These are phyloP conservation scores for Fusarium tanahbumbuense DNA, from an alignment of 2,329 filamentous ascomycete genomes.

Conservation along the genomic window DNA sequence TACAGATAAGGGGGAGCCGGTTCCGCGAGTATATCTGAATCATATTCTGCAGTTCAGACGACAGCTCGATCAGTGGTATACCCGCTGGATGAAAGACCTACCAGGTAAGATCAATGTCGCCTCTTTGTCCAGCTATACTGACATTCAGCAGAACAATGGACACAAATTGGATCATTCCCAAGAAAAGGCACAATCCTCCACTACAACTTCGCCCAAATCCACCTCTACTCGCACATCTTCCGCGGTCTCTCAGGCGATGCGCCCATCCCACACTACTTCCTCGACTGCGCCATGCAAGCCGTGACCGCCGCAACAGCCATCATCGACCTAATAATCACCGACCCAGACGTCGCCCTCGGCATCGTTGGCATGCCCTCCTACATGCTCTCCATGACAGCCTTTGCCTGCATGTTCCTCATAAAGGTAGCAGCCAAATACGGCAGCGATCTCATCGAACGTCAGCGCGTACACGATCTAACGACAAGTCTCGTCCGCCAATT, in stretches of 20 bases:
- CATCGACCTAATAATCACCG: slow-evolving; percentile 57
- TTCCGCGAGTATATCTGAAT: slow-evolving; percentile 64
- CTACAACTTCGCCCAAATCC: slow-evolving; percentile 57
- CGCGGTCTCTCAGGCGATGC: slow-evolving; percentile 52
- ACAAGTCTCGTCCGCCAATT: slow-evolving; percentile 56
- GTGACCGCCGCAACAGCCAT: slow-evolving; percentile 56
- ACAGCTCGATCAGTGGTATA: slow-evolving; percentile 55
- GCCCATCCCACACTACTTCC: slow-evolving; percentile 51
- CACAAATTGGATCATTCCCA: slow-evolving; percentile 55
- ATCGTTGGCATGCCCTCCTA: slow-evolving; percentile 62
- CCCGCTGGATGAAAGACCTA: slow-evolving; percentile 51
- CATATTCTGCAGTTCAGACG: slow-evolving; percentile 55
- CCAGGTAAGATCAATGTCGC: slow-evolving; percentile 41
- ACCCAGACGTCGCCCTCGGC: slow-evolving; percentile 55
- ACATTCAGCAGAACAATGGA: slow-evolving; percentile 51
- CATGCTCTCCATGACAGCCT: slow-evolving; percentile 64
- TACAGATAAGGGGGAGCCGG: slow-evolving; percentile 63
- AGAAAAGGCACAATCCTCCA: slow-evolving; percentile 56
- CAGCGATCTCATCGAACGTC: slow-evolving; percentile 56
- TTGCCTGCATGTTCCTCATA: slow-evolving; percentile 64
- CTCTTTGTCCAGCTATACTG: not conserved
- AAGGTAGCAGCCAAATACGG: slow-evolving; percentile 59
- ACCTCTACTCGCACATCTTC: slow-evolving; percentile 57
- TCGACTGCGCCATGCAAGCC: slow-evolving; percentile 50
- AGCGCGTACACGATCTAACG: slow-evolving; percentile 54